These are phyloP conservation scores for Didymella glomerata DNA, from an alignment of 2,329 filamentous ascomycete genomes.

Conservation along the genomic window DNA sequence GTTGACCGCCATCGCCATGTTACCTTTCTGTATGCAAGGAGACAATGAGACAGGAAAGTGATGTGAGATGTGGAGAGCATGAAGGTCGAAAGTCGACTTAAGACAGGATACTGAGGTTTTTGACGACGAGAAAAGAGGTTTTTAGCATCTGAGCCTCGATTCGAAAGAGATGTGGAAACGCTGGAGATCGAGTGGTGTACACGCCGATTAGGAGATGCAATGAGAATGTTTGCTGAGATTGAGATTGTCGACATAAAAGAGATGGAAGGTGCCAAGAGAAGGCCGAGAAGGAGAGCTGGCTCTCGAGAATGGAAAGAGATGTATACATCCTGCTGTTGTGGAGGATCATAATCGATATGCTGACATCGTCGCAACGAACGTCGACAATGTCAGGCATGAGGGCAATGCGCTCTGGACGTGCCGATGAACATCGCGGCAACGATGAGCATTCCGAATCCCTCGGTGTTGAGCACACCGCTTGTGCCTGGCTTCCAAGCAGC, in stretches of 20 bases:
- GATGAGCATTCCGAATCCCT: too few species aligned
- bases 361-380: neutral
- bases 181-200: neutral
- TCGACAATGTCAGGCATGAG: neutral
- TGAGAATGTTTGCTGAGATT: neutral
- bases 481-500: neutral
- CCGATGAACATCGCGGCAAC: neutral
- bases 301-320: neutral
- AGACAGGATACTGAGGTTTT: neutral
- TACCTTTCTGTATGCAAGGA: constrained; percentile 18
- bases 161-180: neutral
- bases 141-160: neutral
- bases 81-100: neutral
- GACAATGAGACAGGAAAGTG: constrained; percentile 9
- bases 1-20: constrained; percentile 15
- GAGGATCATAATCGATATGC: neutral
- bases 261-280: neutral
- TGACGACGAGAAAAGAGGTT: neutral
- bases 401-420: neutral
- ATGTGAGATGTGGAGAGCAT: constrained; percentile 3
- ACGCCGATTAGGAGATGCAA: neutral
- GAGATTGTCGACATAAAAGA: constrained; percentile 3
- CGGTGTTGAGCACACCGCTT: neutral
- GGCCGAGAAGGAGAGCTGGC: neutral
- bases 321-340: neutral